Evolutionary conservation across 2,329 filamentous ascomycete species (phyloP), one percentile per base, ranked within the genome.

Genomic region (Paradendryphiella salina): DNA sequence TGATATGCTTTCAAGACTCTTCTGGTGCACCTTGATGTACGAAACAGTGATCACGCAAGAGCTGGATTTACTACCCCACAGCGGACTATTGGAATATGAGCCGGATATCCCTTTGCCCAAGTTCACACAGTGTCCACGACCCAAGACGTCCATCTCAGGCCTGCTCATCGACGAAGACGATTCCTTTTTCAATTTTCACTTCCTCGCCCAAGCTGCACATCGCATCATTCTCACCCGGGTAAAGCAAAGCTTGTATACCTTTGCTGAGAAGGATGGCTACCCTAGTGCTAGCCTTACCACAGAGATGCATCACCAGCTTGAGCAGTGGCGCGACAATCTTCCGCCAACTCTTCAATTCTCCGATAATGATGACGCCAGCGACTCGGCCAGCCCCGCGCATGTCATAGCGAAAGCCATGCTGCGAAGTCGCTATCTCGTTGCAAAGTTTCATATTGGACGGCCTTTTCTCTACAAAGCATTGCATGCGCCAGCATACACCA

Each of bases 131-230:
- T 80, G 76, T 48, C 75, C 75, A 13, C 61, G 66, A 13, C 66
- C 68, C 1, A 70, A 70, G 52, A 67, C 66, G 3, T 70, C 64
- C 1, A 70, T 70, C 49, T 57, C 69, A 56, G 38, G 67, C 59
- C 20, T 71, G 52, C 40, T 71, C 2, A 71, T 70, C 5, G 74
- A 79, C 38, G 74, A 79, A 32, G 78, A 80, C 46, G 79, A 82
- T 51, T 76, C 79, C 1, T 79, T 80, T 54, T 82, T 81, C 65
- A 80, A 82, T 62, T 82, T 82, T 50, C 80, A 82, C 56, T 82
- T 82, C 54, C 75, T 82, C 5, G 80, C 80, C 20, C 80, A 82
- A 59, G 79, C 81, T 29, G 80, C 80, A 5, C 79, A 82, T 60
- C 76, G 80, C 37, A 82, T 82, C 50, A 79, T 82, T 45, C 72